Percentiles rank a stretch among this genome's conserved stretches.
These are phyloP conservation scores for Tulasnella sp. DNA, from an alignment of 768 basidiomycete species.

Conservation along the genomic window DNA sequence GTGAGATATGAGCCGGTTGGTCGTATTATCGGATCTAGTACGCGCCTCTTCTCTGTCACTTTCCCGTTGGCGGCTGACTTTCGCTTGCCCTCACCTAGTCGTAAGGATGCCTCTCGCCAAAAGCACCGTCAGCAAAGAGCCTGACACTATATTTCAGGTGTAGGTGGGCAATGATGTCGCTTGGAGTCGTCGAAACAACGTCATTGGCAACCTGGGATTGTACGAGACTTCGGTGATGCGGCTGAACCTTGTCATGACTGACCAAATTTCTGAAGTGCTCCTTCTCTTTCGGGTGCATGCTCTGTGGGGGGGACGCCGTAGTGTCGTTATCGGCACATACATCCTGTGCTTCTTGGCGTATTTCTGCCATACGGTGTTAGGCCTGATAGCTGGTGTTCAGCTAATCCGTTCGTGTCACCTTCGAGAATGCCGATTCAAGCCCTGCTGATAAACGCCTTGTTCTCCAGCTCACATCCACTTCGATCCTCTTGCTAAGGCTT, in stretches of 20 bases:
- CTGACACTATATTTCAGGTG: not conserved
- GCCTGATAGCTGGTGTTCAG: not conserved
- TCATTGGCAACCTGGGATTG: not conserved
- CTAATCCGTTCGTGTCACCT: not conserved
- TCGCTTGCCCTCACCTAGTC: not conserved
- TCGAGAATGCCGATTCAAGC: not conserved
- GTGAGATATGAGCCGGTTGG: not conserved
- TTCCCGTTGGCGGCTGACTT: not conserved
- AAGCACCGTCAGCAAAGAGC: not conserved
- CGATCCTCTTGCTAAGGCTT: too few species aligned
- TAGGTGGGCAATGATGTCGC: not conserved
- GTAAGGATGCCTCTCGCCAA: not conserved
- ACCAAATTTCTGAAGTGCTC: not conserved
- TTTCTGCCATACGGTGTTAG: not conserved
- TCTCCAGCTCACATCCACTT: too few species aligned
- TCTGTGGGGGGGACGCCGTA: slow-evolving; percentile 4
- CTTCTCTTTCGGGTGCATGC: slow-evolving; percentile 11
- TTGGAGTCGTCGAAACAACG: not conserved
- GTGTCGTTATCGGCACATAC: not conserved
- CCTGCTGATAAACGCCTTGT: not conserved
- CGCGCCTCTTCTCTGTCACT: not conserved
- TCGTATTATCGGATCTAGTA: not conserved
- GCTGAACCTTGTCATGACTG: not conserved
- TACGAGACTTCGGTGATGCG: not conserved
- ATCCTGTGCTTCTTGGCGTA: not conserved